Evolutionary conservation across 805 yeast species (phyloP).

Genomic region (Saccharomyces mikatae): DNA sequence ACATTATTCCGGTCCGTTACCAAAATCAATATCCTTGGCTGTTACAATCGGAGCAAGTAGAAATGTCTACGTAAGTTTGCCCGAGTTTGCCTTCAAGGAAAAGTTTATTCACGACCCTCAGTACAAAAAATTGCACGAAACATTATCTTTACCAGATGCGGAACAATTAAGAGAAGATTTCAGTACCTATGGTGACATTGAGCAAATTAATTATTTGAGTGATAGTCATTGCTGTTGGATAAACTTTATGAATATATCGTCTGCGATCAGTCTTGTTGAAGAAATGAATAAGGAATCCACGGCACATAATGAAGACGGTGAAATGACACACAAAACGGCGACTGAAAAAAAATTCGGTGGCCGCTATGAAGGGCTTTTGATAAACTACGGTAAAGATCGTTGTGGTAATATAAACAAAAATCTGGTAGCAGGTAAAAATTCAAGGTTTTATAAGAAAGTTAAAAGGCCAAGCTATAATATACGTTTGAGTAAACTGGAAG

Average conservation of each 20-base stretch:
- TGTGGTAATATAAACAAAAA: conserved; percentile 51
- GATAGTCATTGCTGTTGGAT: conserved; percentile 69
- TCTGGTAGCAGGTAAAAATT: conserved; percentile 42
- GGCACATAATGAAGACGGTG: conserved; percentile 28
- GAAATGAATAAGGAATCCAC: conserved; percentile 38
- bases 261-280: conserved; percentile 59
- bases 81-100: conserved; percentile 35
- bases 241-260: conserved; percentile 54
- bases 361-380: conserved; percentile 46
- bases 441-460: conserved; percentile 36
- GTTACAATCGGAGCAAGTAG: conserved; percentile 70
- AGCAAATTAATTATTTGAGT: conserved; percentile 65
- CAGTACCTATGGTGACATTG: conserved; percentile 57
- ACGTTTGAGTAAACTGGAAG: conserved; percentile 24
- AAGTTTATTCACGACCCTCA: conserved; percentile 28
- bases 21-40: conserved; percentile 47
- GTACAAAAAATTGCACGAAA: conserved; percentile 24
- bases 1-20: conserved; percentile 55
- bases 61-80: conserved; percentile 64
- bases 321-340: background rate
- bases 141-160: conserved; percentile 37
- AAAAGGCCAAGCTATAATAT: conserved; percentile 25
- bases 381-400: conserved; percentile 69
- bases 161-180: conserved; percentile 52
- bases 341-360: conserved; percentile 30